Percentiles rank a stretch among this genome's conserved stretches.
Conservation (phyloP, 345 rosid species). For the Citrus australasica region DNA sequence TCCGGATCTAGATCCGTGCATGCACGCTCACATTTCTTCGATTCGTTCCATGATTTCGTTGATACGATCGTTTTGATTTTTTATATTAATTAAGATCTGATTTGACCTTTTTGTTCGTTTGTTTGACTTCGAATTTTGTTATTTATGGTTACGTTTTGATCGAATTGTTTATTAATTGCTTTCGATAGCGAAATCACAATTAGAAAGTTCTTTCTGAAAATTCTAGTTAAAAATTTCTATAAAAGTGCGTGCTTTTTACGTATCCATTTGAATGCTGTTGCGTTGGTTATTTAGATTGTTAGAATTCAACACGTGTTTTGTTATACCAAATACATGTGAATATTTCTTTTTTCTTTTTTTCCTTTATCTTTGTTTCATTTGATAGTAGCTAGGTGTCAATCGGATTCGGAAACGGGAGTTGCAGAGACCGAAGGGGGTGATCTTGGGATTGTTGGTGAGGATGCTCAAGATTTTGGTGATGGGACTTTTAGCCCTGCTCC, state of each 20-base stretch:
- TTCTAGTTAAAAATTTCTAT: not conserved
- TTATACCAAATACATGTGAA: not conserved
- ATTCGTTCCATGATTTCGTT: not conserved
- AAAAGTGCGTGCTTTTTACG: not conserved
- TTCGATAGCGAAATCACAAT: too few relatives aligned
- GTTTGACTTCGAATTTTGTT: not conserved
- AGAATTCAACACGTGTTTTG: not conserved
- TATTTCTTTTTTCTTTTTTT: not conserved
- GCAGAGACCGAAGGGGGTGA: slow-evolving; percentile 61
- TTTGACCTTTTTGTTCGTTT: not conserved
- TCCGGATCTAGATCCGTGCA: slow-evolving; percentile 51
- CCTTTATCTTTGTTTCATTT: slow-evolving; percentile 11
- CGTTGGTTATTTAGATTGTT: not conserved
- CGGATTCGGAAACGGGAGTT: slow-evolving; percentile 50
- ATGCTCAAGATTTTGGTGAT: slow-evolving; percentile 49
- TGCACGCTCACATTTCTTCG: not conserved
- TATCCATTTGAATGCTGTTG: not conserved
- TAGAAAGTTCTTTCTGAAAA: too few relatives aligned
- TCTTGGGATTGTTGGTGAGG: slow-evolving; percentile 63
- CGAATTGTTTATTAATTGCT: not conserved
- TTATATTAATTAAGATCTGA: not conserved
- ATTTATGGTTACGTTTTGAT: not conserved
- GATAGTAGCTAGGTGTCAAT: slow-evolving; percentile 67
- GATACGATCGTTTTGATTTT: slow-evolving; percentile 13
- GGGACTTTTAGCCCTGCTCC: slow-evolving; percentile 56